phyloP scores from a whole-genome alignment of 2,329 filamentous ascomycete species.

The Penicillium capsulatum region DNA sequence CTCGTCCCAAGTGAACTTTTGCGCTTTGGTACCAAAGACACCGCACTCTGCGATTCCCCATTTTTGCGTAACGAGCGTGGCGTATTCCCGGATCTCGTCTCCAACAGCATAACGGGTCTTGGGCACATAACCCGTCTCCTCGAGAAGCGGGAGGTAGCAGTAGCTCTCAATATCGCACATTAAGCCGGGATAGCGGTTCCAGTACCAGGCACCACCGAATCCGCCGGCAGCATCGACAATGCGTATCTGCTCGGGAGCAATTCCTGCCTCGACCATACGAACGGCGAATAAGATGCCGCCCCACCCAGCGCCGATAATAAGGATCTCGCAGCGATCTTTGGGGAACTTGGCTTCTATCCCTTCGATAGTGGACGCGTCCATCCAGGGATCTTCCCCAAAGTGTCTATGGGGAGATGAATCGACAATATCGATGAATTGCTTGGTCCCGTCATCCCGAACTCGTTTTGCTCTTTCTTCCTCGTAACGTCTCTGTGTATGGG shows the following conservation, averaged over 20 bases:
- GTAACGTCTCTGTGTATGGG: constrained; percentile 1
- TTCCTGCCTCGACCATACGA: constrained; percentile 4
- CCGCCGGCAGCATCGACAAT: constrained; percentile 42
- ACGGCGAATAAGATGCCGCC: constrained; percentile 4
- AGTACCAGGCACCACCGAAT: constrained; percentile 50
- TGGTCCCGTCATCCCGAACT: constrained; percentile 5
- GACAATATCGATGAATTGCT: constrained; percentile 5
- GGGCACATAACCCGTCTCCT: constrained; percentile 59
- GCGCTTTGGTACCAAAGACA: constrained; percentile 3
- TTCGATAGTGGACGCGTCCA: not conserved
- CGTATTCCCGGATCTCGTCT: constrained; percentile 29
- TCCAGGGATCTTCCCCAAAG: constrained; percentile 8
- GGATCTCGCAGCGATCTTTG: constrained; percentile 1
- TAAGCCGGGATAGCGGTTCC: constrained; percentile 48
- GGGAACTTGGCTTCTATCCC: constrained; percentile 5
- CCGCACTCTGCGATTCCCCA: constrained; percentile 1
- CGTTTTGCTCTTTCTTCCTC: constrained; percentile 7
- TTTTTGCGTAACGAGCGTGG: constrained; percentile 1
- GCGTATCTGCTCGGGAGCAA: constrained; percentile 31
- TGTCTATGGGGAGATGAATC: not conserved
- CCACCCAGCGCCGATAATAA: constrained; percentile 8
- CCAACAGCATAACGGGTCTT: constrained; percentile 47
- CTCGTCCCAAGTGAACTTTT: constrained; percentile 7
- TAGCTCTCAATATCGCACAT: constrained; percentile 58
- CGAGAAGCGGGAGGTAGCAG: constrained; percentile 57